Percentiles rank a stretch among this genome's conserved stretches.
Conservation (phyloP, 139 green algal genomes). For the Closterium sp. region DNA sequence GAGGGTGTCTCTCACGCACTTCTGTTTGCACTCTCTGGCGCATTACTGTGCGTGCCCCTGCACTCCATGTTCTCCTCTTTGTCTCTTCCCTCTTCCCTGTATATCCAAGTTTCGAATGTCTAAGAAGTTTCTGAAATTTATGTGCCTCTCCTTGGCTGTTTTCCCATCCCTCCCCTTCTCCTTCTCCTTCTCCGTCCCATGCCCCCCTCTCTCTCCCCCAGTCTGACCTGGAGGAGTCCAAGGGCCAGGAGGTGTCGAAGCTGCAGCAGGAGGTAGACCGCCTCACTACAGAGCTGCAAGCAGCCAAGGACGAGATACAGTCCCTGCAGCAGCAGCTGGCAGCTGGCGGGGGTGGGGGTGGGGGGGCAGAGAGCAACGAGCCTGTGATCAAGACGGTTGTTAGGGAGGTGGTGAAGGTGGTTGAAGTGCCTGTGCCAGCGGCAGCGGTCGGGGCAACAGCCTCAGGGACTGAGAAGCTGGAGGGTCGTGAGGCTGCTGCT, state of each 20-base stretch:
- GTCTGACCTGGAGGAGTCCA: slow-evolving; percentile 29
- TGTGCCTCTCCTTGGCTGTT: no score
- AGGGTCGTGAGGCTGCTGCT: not conserved
- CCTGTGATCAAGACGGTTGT: slow-evolving; percentile 12
- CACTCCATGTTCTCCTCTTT: not conserved
- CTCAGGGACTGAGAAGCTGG: not conserved
- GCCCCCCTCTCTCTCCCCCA: not conserved
- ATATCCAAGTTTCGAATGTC: no score
- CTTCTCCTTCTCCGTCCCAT: not conserved
- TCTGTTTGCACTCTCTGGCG: not conserved
- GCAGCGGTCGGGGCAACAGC: not conserved
- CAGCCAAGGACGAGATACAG: not conserved
- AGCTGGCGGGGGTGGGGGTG: not conserved
- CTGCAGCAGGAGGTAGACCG: slow-evolving; percentile 40
- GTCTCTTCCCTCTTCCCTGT: no score
- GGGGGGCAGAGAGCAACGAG: not conserved
- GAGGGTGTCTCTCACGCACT: not conserved
- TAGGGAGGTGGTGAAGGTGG: not conserved
- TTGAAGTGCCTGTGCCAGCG: not conserved
- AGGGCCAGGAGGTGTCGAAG: slow-evolving; percentile 35
- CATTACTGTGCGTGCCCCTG: not conserved
- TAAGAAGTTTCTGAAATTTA: no score
- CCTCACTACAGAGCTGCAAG: not conserved
- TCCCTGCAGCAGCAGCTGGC: not conserved
- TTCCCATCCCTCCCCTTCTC: no score